Evolutionary conservation across 306 rosid genomes (phyloP).

Genomic region (Sindora glabra): DNA sequence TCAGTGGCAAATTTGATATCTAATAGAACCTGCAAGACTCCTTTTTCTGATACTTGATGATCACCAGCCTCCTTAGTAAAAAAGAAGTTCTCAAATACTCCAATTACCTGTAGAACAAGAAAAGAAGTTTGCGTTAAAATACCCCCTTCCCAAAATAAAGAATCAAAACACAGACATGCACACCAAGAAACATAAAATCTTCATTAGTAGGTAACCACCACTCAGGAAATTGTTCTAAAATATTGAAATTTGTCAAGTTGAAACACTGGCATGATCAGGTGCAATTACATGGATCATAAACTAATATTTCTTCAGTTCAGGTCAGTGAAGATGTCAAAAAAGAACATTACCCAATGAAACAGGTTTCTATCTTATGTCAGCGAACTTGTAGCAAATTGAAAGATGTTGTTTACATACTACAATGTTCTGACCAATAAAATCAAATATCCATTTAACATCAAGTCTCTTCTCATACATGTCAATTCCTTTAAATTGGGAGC

Average conservation of each 20-base stretch:
- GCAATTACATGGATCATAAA: neutral
- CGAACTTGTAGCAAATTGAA: too few species aligned
- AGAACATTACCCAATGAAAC: too few species aligned
- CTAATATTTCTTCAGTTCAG: neutral
- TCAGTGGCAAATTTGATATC: slow-evolving; percentile 88
- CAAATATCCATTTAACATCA: too few species aligned
- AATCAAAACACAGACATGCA: neutral
- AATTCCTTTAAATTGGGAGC: too few species aligned
- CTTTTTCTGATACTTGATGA: slow-evolving; percentile 78
- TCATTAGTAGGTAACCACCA: neutral
- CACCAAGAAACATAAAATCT: neutral
- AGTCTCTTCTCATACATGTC: too few species aligned
- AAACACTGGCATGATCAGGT: neutral
- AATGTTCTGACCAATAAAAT: too few species aligned
- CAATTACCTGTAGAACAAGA: slow-evolving; percentile 53
- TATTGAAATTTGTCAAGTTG: neutral
- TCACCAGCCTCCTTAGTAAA: slow-evolving; percentile 51
- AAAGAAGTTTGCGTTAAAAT: too few species aligned
- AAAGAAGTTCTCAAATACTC: slow-evolving; percentile 60
- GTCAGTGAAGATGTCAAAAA: neutral
- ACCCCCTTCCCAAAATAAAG: too few species aligned
- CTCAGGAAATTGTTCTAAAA: neutral
- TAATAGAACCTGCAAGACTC: slow-evolving; percentile 75
- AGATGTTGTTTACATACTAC: too few species aligned
- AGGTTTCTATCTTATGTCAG: too few species aligned